Conservation (phyloP, 192 early-diverging fungal genomes). For the Spizellomyces sp. region DNA sequence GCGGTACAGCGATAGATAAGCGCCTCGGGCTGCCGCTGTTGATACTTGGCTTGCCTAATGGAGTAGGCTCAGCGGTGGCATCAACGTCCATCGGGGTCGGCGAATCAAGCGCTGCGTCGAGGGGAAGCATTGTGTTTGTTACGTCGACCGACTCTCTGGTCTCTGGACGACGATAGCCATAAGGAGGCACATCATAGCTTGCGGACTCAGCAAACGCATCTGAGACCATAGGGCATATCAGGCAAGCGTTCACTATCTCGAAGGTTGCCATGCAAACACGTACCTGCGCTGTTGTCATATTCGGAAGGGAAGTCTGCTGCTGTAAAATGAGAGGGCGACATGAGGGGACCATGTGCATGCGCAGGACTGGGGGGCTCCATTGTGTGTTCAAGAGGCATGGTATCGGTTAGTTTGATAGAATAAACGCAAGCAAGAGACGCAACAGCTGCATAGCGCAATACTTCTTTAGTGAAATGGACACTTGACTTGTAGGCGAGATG, state of each 20-base stretch:
- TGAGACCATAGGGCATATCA: background rate
- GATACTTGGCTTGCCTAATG: background rate
- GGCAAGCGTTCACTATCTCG: background rate
- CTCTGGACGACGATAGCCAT: background rate
- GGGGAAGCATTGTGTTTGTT: background rate
- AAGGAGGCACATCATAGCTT: conserved; percentile 9
- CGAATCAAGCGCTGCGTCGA: background rate
- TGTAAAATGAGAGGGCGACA: conserved; percentile 12
- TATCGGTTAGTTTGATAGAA: background rate
- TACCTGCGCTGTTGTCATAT: conserved; percentile 17
- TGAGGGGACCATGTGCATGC: background rate
- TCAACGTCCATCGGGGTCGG: background rate
- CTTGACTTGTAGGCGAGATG: background rate
- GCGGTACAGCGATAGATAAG: background rate
- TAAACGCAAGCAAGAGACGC: background rate
- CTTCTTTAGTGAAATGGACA: background rate
- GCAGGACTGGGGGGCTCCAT: background rate
- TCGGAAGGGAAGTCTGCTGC: conserved; percentile 28
- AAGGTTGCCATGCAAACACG: background rate
- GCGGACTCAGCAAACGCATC: conserved; percentile 29
- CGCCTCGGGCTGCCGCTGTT: background rate
- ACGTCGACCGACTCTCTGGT: background rate
- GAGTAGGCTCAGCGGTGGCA: background rate
- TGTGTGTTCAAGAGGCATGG: conserved; percentile 15
- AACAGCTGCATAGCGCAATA: background rate